Conservation (phyloP, 371 early-diverging fungal genomes). For the Encephalitozoon romaleae region DNA sequence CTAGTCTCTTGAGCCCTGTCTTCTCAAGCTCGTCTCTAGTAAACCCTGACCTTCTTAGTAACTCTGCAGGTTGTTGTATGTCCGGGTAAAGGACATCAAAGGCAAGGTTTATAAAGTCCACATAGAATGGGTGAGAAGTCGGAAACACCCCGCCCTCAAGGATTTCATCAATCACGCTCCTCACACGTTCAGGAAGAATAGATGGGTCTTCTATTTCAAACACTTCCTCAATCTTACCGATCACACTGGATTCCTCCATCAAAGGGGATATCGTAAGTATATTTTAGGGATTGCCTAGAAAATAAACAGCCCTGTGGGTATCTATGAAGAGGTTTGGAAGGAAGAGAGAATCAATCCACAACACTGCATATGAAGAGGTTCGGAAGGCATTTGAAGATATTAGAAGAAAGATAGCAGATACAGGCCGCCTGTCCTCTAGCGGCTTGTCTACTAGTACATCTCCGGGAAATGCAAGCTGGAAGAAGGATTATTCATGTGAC, state of each 20-base stretch:
- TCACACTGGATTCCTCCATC: neutral
- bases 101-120: neutral
- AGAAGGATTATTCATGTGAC: neutral
- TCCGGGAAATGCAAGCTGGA: neutral
- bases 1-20: neutral
- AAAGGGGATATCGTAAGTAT: neutral
- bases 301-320: neutral
- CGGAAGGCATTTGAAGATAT: neutral
- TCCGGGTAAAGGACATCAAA: slow-evolving; percentile 1
- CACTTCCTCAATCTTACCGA: neutral
- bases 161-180: neutral
- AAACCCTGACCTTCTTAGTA: neutral
- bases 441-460: neutral
- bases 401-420: neutral
- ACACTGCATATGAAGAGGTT: neutral
- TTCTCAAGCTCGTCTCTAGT: neutral
- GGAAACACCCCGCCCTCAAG: neutral
- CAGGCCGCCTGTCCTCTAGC: neutral
- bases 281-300: neutral
- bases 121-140: neutral
- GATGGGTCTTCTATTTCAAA: neutral
- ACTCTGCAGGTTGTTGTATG: neutral
- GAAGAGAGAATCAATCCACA: neutral
- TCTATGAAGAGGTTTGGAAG: neutral
- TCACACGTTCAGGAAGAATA: neutral